Evolutionary conservation across 805 yeast species (phyloP).

Genomic region (Nakazawaea pomicola): DNA sequence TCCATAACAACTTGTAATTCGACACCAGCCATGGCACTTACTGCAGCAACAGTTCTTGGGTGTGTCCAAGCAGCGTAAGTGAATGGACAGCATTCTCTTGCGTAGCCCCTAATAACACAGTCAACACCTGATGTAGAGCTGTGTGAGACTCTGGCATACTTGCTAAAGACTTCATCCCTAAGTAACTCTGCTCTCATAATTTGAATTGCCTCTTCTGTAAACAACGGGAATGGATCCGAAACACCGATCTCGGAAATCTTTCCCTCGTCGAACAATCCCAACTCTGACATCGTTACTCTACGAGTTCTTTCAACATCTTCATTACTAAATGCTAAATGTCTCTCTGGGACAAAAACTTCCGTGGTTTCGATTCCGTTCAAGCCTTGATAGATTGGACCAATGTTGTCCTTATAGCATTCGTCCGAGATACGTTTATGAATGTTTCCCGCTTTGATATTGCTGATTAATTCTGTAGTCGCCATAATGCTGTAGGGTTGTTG

Average conservation of each 20-base stretch:
- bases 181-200: conserved; percentile 55
- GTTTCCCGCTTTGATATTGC: conserved; percentile 32
- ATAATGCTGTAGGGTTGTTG: too few relatives aligned
- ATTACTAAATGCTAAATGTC: conserved; percentile 32
- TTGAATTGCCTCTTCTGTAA: conserved; percentile 54
- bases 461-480: conserved; percentile 28
- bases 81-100: conserved; percentile 42
- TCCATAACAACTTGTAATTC: conserved; percentile 52
- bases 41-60: conserved; percentile 49
- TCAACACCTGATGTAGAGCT: conserved; percentile 46
- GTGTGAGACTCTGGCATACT: conserved; percentile 37
- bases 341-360: conserved; percentile 32
- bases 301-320: conserved; percentile 30
- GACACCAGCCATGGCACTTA: conserved; percentile 55
- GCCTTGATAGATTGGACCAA: conserved; percentile 26
- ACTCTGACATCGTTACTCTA: conserved; percentile 43
- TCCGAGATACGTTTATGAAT: conserved; percentile 30
- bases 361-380: conserved; percentile 20
- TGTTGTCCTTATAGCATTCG: conserved; percentile 26
- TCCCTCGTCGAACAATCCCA: conserved; percentile 38
- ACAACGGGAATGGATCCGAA: conserved; percentile 54
- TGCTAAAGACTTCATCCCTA: conserved; percentile 37
- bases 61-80: conserved; percentile 54
- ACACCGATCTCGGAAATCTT: conserved; percentile 55
- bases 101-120: conserved; percentile 46